Evolutionary conservation across 176 grass and related monocot genomes (phyloP).

Genomic region (Avena eriantha): DNA sequence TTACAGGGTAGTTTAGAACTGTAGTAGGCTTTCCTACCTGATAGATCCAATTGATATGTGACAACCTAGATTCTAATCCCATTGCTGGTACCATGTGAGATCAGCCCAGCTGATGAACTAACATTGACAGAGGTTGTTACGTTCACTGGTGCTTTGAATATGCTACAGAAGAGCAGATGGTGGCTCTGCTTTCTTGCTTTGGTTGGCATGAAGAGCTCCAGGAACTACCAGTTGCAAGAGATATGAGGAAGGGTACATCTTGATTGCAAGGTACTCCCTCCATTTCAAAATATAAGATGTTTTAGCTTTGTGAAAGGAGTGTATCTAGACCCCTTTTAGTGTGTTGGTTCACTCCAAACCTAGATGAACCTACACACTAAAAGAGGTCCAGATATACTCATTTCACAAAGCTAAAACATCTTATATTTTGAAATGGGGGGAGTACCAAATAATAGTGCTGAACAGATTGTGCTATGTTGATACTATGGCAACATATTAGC

Average conservation of each 20-base stretch:
- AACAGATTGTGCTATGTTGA: too few relatives aligned
- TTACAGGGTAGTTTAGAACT: neutral
- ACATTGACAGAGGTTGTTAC: slow-evolving; percentile 76
- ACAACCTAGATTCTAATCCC: too few relatives aligned
- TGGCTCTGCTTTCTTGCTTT: slow-evolving; percentile 81
- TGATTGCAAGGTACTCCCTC: slow-evolving; percentile 96
- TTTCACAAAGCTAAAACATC: too few relatives aligned
- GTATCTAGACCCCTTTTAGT: too few relatives aligned
- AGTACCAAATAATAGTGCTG: slow-evolving; percentile 8
- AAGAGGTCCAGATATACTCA: too few relatives aligned
- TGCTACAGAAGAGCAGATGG: slow-evolving; percentile 70
- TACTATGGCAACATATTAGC: neutral
- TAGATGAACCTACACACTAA: too few relatives aligned
- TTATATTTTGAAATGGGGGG: too few relatives aligned
- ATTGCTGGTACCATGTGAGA: neutral
- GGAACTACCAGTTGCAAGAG: slow-evolving; percentile 51
- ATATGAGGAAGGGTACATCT: slow-evolving; percentile 41
- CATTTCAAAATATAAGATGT: too few relatives aligned
- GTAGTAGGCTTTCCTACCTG: neutral
- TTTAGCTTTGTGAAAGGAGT: too few relatives aligned
- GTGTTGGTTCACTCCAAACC: too few relatives aligned
- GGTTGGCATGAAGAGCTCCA: slow-evolving; percentile 77
- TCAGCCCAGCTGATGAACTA: slow-evolving; percentile 67
- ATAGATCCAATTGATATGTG: too few relatives aligned
- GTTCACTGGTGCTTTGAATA: slow-evolving; percentile 79